Percentiles rank a stretch among this genome's conserved stretches.
These are phyloP conservation scores for Dendrostoma leiphaemia DNA, from an alignment of 2,329 filamentous ascomycete species.

Conservation along the genomic window DNA sequence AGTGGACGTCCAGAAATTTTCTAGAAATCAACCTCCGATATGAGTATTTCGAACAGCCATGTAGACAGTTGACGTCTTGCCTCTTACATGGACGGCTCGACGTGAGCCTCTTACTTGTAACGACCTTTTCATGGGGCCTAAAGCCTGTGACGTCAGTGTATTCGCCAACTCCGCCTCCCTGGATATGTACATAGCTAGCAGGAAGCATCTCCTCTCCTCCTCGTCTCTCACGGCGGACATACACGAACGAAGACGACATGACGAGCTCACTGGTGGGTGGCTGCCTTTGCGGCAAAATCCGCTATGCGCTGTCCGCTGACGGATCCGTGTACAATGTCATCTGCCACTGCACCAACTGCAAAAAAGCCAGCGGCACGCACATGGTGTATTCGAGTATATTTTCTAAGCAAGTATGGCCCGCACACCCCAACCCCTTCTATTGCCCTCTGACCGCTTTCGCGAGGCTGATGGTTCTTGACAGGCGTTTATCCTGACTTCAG, in stretches of 20 bases:
- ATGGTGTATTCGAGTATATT: conserved; percentile 13
- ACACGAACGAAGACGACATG: background rate
- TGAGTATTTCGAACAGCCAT: too few relatives aligned
- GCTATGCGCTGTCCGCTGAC: conserved; percentile 1
- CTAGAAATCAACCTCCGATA: too few relatives aligned
- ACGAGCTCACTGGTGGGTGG: background rate
- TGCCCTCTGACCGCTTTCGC: too few relatives aligned
- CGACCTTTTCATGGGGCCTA: too few relatives aligned
- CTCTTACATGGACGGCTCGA: too few relatives aligned
- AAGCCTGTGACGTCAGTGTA: too few relatives aligned
- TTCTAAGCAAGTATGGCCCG: background rate
- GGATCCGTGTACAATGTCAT: conserved; percentile 10
- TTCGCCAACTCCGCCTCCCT: too few relatives aligned
- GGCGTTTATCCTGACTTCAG: background rate
- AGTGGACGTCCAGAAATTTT: too few relatives aligned
- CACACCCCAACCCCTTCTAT: background rate
- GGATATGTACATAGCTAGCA: too few relatives aligned
- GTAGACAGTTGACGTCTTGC: too few relatives aligned
- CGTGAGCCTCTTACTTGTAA: too few relatives aligned
- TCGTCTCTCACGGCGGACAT: background rate
- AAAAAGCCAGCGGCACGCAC: conserved; percentile 12
- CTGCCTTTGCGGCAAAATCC: conserved; percentile 11
- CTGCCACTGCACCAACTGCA: conserved; percentile 12
- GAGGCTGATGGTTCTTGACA: background rate
- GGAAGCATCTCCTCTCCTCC: too few relatives aligned